Base-by-base conservation (phyloP, 164 flowering plant species). In the Magnolia kwangsiensis region DNA sequence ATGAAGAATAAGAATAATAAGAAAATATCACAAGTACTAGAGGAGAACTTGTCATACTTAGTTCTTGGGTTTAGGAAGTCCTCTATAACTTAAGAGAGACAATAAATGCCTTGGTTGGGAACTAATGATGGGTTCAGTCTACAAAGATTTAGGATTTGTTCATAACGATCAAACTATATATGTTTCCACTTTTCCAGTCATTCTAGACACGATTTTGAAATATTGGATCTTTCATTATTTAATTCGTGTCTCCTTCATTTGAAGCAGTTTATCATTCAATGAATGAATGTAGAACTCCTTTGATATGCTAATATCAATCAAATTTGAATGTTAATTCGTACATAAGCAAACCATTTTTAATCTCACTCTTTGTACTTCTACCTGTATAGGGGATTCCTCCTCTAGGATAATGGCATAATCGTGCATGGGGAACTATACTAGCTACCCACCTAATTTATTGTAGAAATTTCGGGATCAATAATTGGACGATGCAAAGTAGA, bases 331-430 rank as follows among this genome's bases (percentile, higher is more conserved):
- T 27, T 69, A 69, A 19, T 37, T 69, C 31, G 20, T 37, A 37
- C 7, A 69, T 69, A 69, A 29, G 31, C 72, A 29, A 29, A 69
- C 72, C 51, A 37, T 69, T 69, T 69, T 4, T 69, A 31, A 37
- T 37, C 45, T 37, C 27, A 24, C 51, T 45, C 50, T 69, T 45
- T 69, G 31, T 69, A 69, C 29, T 29, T 37, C 20, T 19, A 37
- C 72, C 11, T 55, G 2, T 11, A 14, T 69, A 69, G 61, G 18
- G 61, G 61, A 55, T 55, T 55, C 18, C 61, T 9, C 61, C 19
- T 45, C 51, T 0, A 31, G 51, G 11, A 29, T 45, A 29, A 29
- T 45, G 19, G 50, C 51, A 37, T 13, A 69, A 69, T 69, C 51
- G 18, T 69, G 51, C 49, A 8, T 31, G 31, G 20, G 72, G 50